A percentile compares a stretch with the other conserved stretches of the same genome.
phyloP scores from a whole-genome alignment of 1,139 yeast species.

The Pichia sp. region DNA sequence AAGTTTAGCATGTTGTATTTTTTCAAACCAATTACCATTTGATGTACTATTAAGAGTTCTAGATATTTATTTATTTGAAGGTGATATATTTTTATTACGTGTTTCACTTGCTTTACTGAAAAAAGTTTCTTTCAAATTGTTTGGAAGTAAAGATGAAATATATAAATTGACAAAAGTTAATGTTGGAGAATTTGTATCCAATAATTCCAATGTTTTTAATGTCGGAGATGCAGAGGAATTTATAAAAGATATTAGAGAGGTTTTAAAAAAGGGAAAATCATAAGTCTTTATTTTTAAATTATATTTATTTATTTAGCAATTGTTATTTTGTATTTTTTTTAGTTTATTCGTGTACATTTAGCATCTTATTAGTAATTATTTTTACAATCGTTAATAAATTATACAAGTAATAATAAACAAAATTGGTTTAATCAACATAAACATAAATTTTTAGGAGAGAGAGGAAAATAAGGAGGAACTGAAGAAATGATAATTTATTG shows the following conservation, averaged over 20 bases:
- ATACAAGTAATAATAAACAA: too few relatives aligned
- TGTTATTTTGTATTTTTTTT: too few relatives aligned
- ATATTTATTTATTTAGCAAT: too few relatives aligned
- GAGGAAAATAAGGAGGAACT: too few relatives aligned
- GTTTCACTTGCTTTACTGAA: constrained; percentile 44
- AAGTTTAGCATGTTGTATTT: constrained; percentile 19
- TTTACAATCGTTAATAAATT: too few relatives aligned
- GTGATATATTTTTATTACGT: constrained; percentile 45
- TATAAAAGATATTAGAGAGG: constrained; percentile 34
- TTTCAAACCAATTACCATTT: constrained; percentile 24
- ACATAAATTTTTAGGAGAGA: too few relatives aligned
- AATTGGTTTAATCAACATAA: too few relatives aligned
- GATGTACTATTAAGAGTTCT: constrained; percentile 34
- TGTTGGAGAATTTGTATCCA: constrained; percentile 17
- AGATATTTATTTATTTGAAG: constrained; percentile 59
- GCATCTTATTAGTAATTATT: too few relatives aligned
- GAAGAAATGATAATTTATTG: too few relatives aligned
- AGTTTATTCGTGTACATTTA: not conserved
- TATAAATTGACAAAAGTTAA: constrained; percentile 27
- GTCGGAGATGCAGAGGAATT: constrained; percentile 32
- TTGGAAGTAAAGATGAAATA: constrained; percentile 45
- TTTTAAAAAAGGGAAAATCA: constrained; percentile 11
- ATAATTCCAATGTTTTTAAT: constrained; percentile 36
- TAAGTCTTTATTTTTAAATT: too few relatives aligned
- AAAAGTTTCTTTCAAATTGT: constrained; percentile 45